phyloP scores from a whole-genome alignment of 192 early-diverging fungal genomes.

The Entomortierella beljakovae region DNA sequence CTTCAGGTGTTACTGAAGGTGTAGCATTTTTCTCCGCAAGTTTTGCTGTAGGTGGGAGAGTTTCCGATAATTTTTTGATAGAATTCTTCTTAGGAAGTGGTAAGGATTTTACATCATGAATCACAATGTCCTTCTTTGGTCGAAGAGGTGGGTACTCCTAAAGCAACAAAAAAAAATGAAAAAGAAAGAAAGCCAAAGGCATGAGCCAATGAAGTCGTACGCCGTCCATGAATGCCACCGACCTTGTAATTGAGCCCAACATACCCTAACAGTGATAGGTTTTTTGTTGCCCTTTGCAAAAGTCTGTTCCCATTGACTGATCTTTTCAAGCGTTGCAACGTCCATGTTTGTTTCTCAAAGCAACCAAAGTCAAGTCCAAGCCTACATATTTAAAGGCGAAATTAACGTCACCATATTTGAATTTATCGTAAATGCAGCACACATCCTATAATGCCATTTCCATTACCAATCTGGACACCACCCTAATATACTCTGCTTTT shows the following conservation, averaged over 20 bases:
- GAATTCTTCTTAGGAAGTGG: neutral
- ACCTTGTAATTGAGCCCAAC: neutral
- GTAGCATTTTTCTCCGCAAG: conserved; percentile 7
- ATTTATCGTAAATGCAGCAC: too few species aligned
- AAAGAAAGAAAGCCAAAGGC: too few species aligned
- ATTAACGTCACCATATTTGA: neutral
- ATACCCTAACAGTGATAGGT: conserved; percentile 20
- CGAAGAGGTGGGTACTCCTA: conserved; percentile 38
- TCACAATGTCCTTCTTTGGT: conserved; percentile 23
- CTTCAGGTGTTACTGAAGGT: neutral
- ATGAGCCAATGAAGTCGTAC: too few species aligned
- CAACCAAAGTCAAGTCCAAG: neutral
- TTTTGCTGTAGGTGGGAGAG: neutral
- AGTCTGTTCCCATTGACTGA: conserved; percentile 30
- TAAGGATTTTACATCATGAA: conserved; percentile 17
- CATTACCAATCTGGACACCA: conserved; percentile 1
- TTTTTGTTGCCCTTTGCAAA: conserved; percentile 31
- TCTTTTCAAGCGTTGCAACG: conserved; percentile 5
- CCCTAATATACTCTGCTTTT: too few species aligned
- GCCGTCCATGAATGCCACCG: too few species aligned
- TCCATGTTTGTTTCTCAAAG: conserved; percentile 22
- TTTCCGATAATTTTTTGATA: neutral
- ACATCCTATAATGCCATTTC: neutral
- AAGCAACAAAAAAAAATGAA: neutral
- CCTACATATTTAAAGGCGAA: too few species aligned